These are phyloP conservation scores for Leccinum pachyderme DNA, from an alignment of 1,284 basidiomycete species.

Conservation along the genomic window DNA sequence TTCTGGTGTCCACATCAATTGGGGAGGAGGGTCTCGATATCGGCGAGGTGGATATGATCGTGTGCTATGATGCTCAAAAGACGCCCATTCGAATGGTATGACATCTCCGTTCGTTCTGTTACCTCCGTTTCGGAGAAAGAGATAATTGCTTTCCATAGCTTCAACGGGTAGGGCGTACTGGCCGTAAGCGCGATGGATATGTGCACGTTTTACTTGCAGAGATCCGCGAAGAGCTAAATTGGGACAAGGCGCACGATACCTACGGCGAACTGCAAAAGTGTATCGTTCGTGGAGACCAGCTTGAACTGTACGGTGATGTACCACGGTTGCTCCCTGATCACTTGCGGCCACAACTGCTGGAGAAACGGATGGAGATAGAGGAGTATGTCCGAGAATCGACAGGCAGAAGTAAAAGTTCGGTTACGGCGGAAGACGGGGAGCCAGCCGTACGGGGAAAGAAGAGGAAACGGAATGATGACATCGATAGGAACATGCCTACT, in stretches of 20 bases:
- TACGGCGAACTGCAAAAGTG: conserved; percentile 90
- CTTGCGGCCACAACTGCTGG: conserved; percentile 73
- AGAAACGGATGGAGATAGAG: conserved; percentile 80
- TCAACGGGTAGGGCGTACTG: conserved; percentile 95
- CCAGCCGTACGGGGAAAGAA: conserved; percentile 47
- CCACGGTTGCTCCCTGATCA: conserved; percentile 81
- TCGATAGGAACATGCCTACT: conserved; percentile 62
- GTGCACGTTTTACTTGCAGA: conserved; percentile 95
- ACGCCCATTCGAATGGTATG: conserved; percentile 94
- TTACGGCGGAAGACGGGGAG: conserved; percentile 20
- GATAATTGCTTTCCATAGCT: conserved; percentile 51
- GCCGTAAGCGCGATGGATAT: conserved; percentile 86
- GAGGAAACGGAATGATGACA: conserved; percentile 67
- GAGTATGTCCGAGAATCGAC: conserved; percentile 60
- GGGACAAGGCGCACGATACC: conserved; percentile 85
- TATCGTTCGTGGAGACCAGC: conserved; percentile 81
- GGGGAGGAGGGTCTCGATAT: conserved; percentile 99
- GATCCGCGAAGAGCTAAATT: conserved; percentile 88
- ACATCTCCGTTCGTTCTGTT: conserved; percentile 2
- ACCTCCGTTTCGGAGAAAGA: not conserved
- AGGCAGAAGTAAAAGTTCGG: conserved; percentile 37
- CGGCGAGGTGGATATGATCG: conserved; percentile 95
- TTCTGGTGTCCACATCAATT: conserved; percentile 94
- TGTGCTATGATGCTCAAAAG: conserved; percentile 97
- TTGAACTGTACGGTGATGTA: conserved; percentile 93